Percentiles rank a stretch among this genome's conserved stretches.
These are phyloP conservation scores for Noccaea caerulescens DNA, from an alignment of 345 rosid genomes.

Conservation along the genomic window DNA sequence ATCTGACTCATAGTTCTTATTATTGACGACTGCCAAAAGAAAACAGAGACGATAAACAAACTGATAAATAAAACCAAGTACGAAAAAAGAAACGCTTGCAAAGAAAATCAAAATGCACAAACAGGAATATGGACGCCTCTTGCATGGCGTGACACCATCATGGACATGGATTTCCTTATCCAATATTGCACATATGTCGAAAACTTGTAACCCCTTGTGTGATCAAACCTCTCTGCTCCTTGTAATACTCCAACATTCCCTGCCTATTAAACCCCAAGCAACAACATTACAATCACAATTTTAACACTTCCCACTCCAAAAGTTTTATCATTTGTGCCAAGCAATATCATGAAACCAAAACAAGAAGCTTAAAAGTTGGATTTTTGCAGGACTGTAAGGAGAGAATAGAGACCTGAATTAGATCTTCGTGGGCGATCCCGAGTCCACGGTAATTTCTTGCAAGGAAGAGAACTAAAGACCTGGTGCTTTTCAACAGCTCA, in stretches of 20 bases:
- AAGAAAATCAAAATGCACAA: slow-evolving; percentile 27
- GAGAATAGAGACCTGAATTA: slow-evolving; percentile 63
- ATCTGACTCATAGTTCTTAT: slow-evolving; percentile 60
- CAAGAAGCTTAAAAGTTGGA: not conserved
- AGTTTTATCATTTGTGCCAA: slow-evolving; percentile 1
- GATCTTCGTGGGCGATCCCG: slow-evolving; percentile 68
- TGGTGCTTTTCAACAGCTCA: slow-evolving; percentile 67
- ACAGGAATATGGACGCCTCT: slow-evolving; percentile 79
- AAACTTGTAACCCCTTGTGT: slow-evolving; percentile 77
- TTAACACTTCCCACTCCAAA: not conserved
- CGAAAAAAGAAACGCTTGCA: slow-evolving; percentile 8
- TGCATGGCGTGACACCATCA: slow-evolving; percentile 59
- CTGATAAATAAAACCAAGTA: not conserved
- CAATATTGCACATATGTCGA: slow-evolving; percentile 89
- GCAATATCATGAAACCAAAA: slow-evolving; percentile 17
- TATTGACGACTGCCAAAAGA: slow-evolving; percentile 50
- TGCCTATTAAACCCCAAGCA: slow-evolving; percentile 53
- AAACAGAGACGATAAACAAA: slow-evolving; percentile 19
- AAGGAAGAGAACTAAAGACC: slow-evolving; percentile 66
- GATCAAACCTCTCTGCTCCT: slow-evolving; percentile 89
- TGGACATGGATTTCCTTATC: slow-evolving; percentile 76
- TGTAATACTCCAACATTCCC: slow-evolving; percentile 77
- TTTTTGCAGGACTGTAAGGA: slow-evolving; percentile 7
- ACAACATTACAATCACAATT: slow-evolving; percentile 23
- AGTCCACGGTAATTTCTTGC: slow-evolving; percentile 77